Base-by-base conservation (phyloP, 2,329 filamentous ascomycete genomes). In the Diaporthe caulivora region DNA sequence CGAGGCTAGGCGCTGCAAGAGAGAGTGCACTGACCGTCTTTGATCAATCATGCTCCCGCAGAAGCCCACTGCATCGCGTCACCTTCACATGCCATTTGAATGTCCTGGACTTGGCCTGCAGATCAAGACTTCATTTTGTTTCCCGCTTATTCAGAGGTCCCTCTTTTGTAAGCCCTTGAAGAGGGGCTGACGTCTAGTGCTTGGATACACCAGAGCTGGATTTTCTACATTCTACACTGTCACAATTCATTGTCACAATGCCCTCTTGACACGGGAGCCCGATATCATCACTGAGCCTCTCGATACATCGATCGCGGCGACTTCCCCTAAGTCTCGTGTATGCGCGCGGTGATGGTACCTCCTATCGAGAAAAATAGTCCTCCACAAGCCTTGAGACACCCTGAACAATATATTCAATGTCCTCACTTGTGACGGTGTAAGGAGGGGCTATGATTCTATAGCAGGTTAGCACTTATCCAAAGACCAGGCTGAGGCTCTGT, bases 401-500 rank as follows among this genome's bases (percentile, higher is more conserved):
- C 24, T 86, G 82, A 2, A 90, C 90, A 64, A 93, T 88, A 44
- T 82, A 80, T 70, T 89, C 84, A 68, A 93, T 83, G 26, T 93
- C 90, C 10, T 84, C 84, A 55, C 82, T 81, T 1, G 87, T 90
- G 29, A 92, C 85, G 57, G 89, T 94, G 81, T 91, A 94, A 0
- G 93, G 87, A 7, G 93, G 93, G 1, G 92, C 89, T 15, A 95
- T 78, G 34, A 95, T 85, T 51, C 62, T 65, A 21, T 5, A 15
- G 24, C 7, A 51, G 21, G 29, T 65, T 26, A 65, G 62, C 62
- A 37, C 7, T 26, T 49, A 7, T 21, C 51, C 24, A 8, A 62
- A n/a, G 42, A 10, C 13, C n/a, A 21, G 7, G 24, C 10, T 29
- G 29, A 49, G 60, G 42, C 42, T 49, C 26, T 37, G 21, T 15